These are phyloP conservation scores for Naumovozyma baii DNA, from an alignment of 805 yeast species.

Conservation along the genomic window DNA sequence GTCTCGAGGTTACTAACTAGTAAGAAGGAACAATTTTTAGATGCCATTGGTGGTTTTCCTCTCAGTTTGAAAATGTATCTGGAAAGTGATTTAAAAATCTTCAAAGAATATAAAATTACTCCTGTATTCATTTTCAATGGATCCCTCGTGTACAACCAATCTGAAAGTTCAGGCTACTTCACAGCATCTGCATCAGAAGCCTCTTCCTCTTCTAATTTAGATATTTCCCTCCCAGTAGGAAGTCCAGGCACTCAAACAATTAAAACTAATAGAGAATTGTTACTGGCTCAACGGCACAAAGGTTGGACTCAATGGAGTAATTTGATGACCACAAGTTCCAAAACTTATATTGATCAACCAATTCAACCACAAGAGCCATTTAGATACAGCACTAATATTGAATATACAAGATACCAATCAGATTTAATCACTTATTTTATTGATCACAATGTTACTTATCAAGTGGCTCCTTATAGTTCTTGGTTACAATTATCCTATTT, in stretches of 20 bases:
- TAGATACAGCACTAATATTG: constrained; percentile 43
- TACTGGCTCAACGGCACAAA: constrained; percentile 37
- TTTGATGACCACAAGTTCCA: constrained; percentile 27
- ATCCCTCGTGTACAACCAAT: constrained; percentile 33
- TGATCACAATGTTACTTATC: constrained; percentile 47
- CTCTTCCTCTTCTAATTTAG: constrained; percentile 7
- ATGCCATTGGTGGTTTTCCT: constrained; percentile 79
- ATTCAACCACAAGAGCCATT: constrained; percentile 37
- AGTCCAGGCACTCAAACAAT: constrained; percentile 3
- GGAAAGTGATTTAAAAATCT: constrained; percentile 51
- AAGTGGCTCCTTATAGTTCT: constrained; percentile 76
- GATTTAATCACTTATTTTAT: constrained; percentile 51
- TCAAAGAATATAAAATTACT: constrained; percentile 53
- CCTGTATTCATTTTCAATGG: constrained; percentile 79
- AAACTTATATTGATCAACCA: constrained; percentile 29
- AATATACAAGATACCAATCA: constrained; percentile 40
- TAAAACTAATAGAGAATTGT: constrained; percentile 22
- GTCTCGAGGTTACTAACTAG: constrained; percentile 48
- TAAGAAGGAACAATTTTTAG: constrained; percentile 58
- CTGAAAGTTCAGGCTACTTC: constrained; percentile 22
- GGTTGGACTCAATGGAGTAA: constrained; percentile 39
- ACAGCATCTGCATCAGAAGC: constrained; percentile 20
- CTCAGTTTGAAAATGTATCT: constrained; percentile 45
- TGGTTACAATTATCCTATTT: constrained; percentile 73
- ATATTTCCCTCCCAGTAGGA: not conserved